Evolutionary conservation across 2,329 filamentous ascomycete species (phyloP).

Genomic region (Colletotrichum plurivorum): DNA sequence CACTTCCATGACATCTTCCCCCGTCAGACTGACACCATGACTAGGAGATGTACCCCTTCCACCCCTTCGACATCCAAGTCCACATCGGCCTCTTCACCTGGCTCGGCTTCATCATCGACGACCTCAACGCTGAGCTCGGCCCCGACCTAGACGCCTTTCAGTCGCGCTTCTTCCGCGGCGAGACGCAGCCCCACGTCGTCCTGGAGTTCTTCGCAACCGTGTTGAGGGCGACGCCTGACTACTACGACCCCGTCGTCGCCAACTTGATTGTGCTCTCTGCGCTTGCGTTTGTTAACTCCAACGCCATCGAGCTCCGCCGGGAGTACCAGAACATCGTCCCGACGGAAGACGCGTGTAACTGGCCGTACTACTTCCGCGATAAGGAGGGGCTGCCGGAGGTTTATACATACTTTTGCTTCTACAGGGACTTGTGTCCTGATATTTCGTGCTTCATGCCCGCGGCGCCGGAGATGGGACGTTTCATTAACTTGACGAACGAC

Average conservation of each 20-base stretch:
- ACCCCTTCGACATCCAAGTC: constrained; percentile 45
- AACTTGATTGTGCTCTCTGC: constrained; percentile 47
- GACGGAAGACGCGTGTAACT: constrained; percentile 42
- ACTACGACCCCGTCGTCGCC: constrained; percentile 46
- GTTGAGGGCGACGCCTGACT: constrained; percentile 42
- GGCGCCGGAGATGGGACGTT: constrained; percentile 46
- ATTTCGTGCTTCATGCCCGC: constrained; percentile 46
- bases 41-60: constrained; percentile 41
- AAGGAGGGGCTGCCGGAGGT: constrained; percentile 47
- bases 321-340: constrained; percentile 42
- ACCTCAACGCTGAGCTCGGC: constrained; percentile 43
- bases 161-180: constrained; percentile 42
- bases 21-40: not conserved
- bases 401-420: constrained; percentile 47
- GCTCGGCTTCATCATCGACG: constrained; percentile 48
- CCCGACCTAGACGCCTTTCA: constrained; percentile 45
- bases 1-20: not conserved
- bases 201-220: constrained; percentile 44
- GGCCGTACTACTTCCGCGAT: constrained; percentile 47
- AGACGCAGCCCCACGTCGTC: constrained; percentile 42
- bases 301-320: constrained; percentile 43
- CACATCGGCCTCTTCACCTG: constrained; percentile 51
- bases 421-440: constrained; percentile 45
- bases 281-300: constrained; percentile 48
- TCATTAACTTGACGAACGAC: constrained; percentile 47